Conservation (phyloP, 768 basidiomycete genomes). For the Tricholoma matsutake region DNA sequence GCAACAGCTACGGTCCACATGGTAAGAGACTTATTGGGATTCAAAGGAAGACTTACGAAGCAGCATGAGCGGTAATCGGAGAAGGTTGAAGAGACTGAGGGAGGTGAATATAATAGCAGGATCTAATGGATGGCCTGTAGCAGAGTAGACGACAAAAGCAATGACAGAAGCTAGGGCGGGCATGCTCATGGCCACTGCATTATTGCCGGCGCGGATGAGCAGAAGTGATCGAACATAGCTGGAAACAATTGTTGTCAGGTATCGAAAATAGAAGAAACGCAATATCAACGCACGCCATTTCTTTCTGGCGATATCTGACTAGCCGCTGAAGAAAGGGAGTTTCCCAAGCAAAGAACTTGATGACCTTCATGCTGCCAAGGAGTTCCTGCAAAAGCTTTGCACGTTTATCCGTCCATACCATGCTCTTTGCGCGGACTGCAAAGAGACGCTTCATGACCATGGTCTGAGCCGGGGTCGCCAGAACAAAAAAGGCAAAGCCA, state of each 20-base stretch:
- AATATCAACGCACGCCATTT: constrained; percentile 52
- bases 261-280: not conserved
- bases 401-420: constrained; percentile 89
- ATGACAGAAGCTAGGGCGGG: constrained; percentile 79
- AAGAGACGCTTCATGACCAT: constrained; percentile 73
- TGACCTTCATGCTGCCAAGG: constrained; percentile 83
- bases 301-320: constrained; percentile 62
- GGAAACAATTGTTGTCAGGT: constrained; percentile 1
- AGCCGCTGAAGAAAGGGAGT: constrained; percentile 74
- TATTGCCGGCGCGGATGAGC: constrained; percentile 61
- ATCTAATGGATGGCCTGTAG: constrained; percentile 63
- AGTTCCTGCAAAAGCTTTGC: constrained; percentile 89
- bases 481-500: constrained; percentile 57
- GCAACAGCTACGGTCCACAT: constrained; percentile 47
- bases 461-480: constrained; percentile 73
- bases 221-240: constrained; percentile 68
- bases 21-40: not conserved
- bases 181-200: constrained; percentile 66
- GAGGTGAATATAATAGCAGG: constrained; percentile 81
- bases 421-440: constrained; percentile 63
- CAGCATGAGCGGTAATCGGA: constrained; percentile 81
- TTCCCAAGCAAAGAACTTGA: constrained; percentile 94
- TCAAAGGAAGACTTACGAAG: constrained; percentile 36
- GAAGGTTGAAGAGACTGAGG: constrained; percentile 78
- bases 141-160: constrained; percentile 73